Conservation (phyloP, 2,329 filamentous ascomycete genomes). For the Fusarium euwallaceae region DNA sequence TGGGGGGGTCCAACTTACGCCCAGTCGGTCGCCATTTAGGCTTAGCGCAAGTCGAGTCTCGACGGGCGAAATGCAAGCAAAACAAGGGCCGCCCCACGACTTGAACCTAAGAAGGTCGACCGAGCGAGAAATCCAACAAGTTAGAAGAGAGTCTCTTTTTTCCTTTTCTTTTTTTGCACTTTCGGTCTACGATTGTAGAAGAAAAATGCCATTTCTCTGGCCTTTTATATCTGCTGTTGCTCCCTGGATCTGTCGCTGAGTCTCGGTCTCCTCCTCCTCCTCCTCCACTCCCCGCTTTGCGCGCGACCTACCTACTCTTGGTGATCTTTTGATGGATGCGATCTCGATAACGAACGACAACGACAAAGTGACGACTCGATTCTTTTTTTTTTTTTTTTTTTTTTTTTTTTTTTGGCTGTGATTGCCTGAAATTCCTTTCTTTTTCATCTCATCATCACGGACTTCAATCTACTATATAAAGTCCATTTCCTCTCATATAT, state of each 20-base stretch:
- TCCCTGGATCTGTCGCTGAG: constrained; percentile 8
- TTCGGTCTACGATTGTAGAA: constrained; percentile 9
- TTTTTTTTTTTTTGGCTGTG: not conserved
- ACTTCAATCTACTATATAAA: constrained; percentile 1
- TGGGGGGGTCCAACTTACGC: not conserved
- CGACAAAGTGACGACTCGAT: constrained; percentile 10
- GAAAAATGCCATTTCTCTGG: not conserved
- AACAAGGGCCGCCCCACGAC: constrained; percentile 26
- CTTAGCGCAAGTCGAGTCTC: constrained; percentile 34
- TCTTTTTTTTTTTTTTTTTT: not conserved
- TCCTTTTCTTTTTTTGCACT: not conserved
- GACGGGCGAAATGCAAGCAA: constrained; percentile 11
- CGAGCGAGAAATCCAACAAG: constrained; percentile 32
- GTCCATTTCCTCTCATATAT: not conserved
- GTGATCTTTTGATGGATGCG: constrained; percentile 8
- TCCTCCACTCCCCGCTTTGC: not conserved
- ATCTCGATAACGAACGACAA: constrained; percentile 15
- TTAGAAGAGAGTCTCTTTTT: constrained; percentile 11
- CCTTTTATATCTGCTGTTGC: constrained; percentile 27
- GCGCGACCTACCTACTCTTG: not conserved
- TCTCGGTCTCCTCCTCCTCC: not conserved
- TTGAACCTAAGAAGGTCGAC: constrained; percentile 44
- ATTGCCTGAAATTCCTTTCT: not conserved
- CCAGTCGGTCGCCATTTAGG: constrained; percentile 46
- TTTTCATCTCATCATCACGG: not conserved